Evolutionary conservation across 2,329 filamentous ascomycete genomes (phyloP).

Genomic region (Colletotrichum falcatum): DNA sequence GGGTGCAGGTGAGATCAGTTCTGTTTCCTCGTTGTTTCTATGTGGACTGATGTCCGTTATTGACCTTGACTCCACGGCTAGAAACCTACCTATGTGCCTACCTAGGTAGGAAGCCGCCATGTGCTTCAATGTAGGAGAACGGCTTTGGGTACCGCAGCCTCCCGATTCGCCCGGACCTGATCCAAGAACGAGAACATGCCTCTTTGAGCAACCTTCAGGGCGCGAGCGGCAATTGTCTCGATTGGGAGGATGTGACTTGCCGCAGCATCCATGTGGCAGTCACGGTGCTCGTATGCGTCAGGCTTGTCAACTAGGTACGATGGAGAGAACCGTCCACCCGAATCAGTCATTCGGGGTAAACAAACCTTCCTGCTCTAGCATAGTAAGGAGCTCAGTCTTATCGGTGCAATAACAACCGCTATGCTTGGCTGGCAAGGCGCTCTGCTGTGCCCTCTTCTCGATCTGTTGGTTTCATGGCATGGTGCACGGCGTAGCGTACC

Average conservation of each 20-base stretch:
- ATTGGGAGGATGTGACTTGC: background rate
- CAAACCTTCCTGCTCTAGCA: background rate
- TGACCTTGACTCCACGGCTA: background rate
- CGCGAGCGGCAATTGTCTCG: background rate
- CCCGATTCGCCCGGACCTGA: slow-evolving; percentile 19
- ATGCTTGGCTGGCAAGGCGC: background rate
- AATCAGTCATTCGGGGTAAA: background rate
- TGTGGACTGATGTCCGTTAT: slow-evolving; percentile 3
- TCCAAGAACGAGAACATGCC: background rate
- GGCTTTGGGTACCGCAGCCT: background rate
- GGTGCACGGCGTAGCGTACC: background rate
- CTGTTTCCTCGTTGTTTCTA: slow-evolving; percentile 24
- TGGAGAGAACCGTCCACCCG: background rate
- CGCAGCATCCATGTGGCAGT: background rate
- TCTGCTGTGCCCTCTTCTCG: background rate
- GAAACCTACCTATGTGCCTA: too few species aligned
- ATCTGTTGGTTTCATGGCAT: background rate
- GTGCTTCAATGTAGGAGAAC: background rate
- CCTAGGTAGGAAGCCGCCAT: background rate
- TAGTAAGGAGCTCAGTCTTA: too few species aligned
- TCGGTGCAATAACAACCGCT: background rate
- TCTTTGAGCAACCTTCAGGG: background rate
- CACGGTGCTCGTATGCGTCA: background rate
- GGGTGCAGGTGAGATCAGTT: slow-evolving; percentile 7
- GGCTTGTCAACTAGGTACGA: background rate